Evolutionary conservation across 2,329 filamentous ascomycete genomes (phyloP).

Genomic region (Trichothecium sympodiale): DNA sequence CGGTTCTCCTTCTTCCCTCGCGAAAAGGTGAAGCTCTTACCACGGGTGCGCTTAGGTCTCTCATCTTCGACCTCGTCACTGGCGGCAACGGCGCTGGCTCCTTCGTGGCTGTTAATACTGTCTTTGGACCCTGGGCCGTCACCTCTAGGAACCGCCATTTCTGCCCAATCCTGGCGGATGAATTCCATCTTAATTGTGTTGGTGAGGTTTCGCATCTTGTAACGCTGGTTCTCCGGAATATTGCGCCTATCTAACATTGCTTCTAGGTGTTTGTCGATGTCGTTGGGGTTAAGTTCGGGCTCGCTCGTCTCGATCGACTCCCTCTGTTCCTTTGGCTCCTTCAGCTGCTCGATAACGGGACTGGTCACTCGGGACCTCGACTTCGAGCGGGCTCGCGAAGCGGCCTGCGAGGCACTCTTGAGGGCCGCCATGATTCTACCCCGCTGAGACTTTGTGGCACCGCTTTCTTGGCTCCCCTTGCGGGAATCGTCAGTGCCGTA

Average conservation of each 20-base stretch:
- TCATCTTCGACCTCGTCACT: slow-evolving; percentile 30
- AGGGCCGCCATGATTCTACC: no score
- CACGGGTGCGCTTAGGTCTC: slow-evolving; percentile 37
- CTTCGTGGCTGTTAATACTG: slow-evolving; percentile 27
- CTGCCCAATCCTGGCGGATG: slow-evolving; percentile 76
- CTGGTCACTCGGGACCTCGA: no score
- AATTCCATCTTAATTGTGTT: slow-evolving; percentile 92
- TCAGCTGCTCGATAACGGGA: background rate
- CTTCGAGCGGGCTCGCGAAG: no score
- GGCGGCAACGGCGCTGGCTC: slow-evolving; percentile 16
- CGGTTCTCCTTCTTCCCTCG: slow-evolving; percentile 42
- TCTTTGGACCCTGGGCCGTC: slow-evolving; percentile 32
- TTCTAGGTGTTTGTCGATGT: slow-evolving; percentile 47
- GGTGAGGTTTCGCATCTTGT: slow-evolving; percentile 86
- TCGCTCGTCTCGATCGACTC: slow-evolving; percentile 30
- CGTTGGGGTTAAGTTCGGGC: slow-evolving; percentile 35
- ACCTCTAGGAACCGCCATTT: slow-evolving; percentile 43
- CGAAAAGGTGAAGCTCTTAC: slow-evolving; percentile 62
- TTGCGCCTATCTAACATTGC: slow-evolving; percentile 73
- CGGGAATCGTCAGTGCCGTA: slow-evolving; percentile 4
- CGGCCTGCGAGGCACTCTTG: no score
- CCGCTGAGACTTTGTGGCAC: slow-evolving; percentile 2
- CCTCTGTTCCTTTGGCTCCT: slow-evolving; percentile 9
- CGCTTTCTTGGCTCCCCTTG: slow-evolving; percentile 7
- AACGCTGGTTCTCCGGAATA: slow-evolving; percentile 85